These are phyloP conservation scores for Alternaria arbusti DNA, from an alignment of 2,329 filamentous ascomycete species.

Conservation along the genomic window DNA sequence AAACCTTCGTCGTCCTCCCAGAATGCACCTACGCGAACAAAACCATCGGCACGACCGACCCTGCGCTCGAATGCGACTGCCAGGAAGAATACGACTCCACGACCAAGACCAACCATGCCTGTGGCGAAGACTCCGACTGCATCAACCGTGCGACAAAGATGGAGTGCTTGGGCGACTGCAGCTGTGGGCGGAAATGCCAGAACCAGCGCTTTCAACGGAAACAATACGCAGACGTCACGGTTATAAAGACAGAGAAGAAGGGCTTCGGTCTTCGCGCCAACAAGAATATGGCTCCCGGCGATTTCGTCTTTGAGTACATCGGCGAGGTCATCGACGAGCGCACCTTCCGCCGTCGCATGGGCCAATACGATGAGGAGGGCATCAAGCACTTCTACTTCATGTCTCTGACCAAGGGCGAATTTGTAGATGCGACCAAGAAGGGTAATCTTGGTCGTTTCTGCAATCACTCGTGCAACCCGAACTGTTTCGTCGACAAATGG, in stretches of 20 bases:
- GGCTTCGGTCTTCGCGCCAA: slow-evolving; percentile 90
- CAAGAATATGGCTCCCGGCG: slow-evolving; percentile 75
- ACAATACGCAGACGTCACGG: slow-evolving; percentile 87
- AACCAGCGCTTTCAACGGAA: slow-evolving; percentile 94
- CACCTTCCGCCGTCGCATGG: slow-evolving; percentile 86
- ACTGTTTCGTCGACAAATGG: slow-evolving; percentile 99
- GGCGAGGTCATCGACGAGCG: slow-evolving; percentile 96
- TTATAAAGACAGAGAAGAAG: slow-evolving; percentile 98
- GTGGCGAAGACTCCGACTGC: slow-evolving; percentile 95
- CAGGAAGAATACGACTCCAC: slow-evolving; percentile 78
- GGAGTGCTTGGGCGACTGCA: slow-evolving; percentile 88
- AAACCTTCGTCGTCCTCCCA: slow-evolving; percentile 79
- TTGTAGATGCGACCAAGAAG: slow-evolving; percentile 96
- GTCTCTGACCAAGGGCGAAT: slow-evolving; percentile 95
- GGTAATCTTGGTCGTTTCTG: slow-evolving; percentile 96
- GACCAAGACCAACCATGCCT: slow-evolving; percentile 74
- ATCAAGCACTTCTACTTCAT: slow-evolving; percentile 99
- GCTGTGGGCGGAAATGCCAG: slow-evolving; percentile 85
- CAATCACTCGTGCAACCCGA: slow-evolving; percentile 98
- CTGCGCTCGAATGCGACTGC: slow-evolving; percentile 95
- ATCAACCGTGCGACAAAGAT: slow-evolving; percentile 99
- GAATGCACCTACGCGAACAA: slow-evolving; percentile 92
- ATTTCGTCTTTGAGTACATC: slow-evolving; percentile 98
- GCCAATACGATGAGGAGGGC: slow-evolving; percentile 91
- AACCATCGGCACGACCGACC: slow-evolving; percentile 87